Conservation (phyloP, 768 basidiomycete genomes). For the Pleurotus tuoliensis region DNA sequence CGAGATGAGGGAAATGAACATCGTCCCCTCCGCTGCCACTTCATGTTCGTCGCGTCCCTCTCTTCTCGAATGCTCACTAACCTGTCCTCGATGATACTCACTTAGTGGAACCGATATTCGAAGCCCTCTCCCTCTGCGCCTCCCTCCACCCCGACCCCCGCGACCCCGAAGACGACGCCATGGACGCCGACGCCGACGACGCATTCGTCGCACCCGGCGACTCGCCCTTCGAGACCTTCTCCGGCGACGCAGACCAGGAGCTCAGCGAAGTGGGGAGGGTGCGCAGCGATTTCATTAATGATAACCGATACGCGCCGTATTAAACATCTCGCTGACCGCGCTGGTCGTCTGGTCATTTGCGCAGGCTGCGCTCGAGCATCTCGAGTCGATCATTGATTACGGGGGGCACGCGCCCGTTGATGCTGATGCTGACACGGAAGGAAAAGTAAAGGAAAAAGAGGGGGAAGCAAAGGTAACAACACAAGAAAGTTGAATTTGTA, state of each 20-base stretch:
- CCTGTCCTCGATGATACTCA: not conserved
- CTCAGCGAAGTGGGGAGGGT: constrained; percentile 88
- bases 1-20: constrained; percentile 76
- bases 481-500: not conserved
- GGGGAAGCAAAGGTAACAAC: constrained; percentile 5
- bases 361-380: constrained; percentile 78
- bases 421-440: not conserved
- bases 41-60: constrained; percentile 48
- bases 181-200: constrained; percentile 48
- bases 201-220: constrained; percentile 50
- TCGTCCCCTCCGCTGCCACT: constrained; percentile 57
- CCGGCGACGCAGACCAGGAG: constrained; percentile 62
- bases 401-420: constrained; percentile 22
- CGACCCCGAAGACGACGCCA: constrained; percentile 20
- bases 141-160: constrained; percentile 71
- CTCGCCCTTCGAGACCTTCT: constrained; percentile 48
- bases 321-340: constrained; percentile 23
- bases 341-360: constrained; percentile 6
- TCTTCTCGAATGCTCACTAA: not conserved
- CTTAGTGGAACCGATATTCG: constrained; percentile 81
- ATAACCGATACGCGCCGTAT: constrained; percentile 81
- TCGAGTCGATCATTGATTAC: constrained; percentile 79
- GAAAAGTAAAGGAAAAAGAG: not conserved
- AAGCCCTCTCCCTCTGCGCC: constrained; percentile 81
- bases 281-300: constrained; percentile 83